Evolutionary conservation across 2,329 filamentous ascomycete genomes (phyloP).

Genomic region (Sporothrix inflata): DNA sequence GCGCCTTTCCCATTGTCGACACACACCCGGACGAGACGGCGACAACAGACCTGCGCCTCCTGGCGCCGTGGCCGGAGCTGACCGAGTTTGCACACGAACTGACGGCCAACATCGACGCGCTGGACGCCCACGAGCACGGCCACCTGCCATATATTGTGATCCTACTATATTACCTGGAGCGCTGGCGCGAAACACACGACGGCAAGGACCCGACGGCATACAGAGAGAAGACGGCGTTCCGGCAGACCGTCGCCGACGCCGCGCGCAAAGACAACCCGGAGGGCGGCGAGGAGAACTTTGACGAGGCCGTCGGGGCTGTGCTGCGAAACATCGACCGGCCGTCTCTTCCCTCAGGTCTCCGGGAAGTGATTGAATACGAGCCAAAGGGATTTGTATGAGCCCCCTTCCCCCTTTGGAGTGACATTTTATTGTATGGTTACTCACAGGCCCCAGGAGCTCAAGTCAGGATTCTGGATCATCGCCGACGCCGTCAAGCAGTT

Average conservation of each 20-base stretch:
- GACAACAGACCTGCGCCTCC: conserved; percentile 80
- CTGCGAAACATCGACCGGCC: conserved; percentile 80
- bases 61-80: conserved; percentile 86
- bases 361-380: conserved; percentile 74
- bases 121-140: conserved; percentile 82
- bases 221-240: conserved; percentile 84
- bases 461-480: conserved; percentile 85
- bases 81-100: conserved; percentile 66
- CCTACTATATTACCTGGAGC: conserved; percentile 77
- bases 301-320: conserved; percentile 86
- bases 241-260: conserved; percentile 67
- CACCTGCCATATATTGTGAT: conserved; percentile 88
- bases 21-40: conserved; percentile 90
- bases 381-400: conserved; percentile 28
- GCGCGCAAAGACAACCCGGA: conserved; percentile 75
- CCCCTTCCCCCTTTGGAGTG: background rate
- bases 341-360: conserved; percentile 68
- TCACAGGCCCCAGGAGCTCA: conserved; percentile 12
- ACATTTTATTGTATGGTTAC: background rate
- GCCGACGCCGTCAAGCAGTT: conserved; percentile 79
- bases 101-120: conserved; percentile 67
- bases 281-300: conserved; percentile 94
- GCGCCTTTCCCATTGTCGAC: conserved; percentile 89
- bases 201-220: conserved; percentile 73
- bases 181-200: conserved; percentile 75